These are phyloP conservation scores for Sphaerulina populicola DNA, from an alignment of 2,329 filamentous ascomycete genomes.

Conservation along the genomic window DNA sequence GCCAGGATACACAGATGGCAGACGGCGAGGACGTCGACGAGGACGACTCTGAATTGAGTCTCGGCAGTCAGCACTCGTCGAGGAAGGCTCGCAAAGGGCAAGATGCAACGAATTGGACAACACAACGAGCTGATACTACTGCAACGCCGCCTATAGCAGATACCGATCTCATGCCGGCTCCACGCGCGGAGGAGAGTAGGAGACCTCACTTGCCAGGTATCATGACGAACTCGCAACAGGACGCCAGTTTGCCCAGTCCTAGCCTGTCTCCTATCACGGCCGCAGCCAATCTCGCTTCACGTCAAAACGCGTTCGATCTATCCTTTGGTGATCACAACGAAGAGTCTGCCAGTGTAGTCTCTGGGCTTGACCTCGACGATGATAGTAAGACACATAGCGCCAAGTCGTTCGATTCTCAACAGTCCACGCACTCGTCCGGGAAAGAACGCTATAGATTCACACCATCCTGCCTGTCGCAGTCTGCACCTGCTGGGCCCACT, in stretches of 20 bases:
- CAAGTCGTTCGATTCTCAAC: constrained; percentile 23
- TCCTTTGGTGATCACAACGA: constrained; percentile 30
- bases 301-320: constrained; percentile 29
- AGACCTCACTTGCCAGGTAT: constrained; percentile 43
- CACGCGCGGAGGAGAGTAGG: constrained; percentile 12
- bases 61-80: constrained; percentile 15
- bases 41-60: constrained; percentile 24
- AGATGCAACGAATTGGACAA: constrained; percentile 13
- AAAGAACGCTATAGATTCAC: constrained; percentile 15
- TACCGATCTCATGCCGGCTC: constrained; percentile 55
- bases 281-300: constrained; percentile 52
- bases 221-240: constrained; percentile 66
- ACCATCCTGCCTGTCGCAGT: constrained; percentile 7
- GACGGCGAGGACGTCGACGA: constrained; percentile 26
- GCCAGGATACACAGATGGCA: constrained; percentile 25
- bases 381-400: constrained; percentile 22
- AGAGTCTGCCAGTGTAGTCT: constrained; percentile 29
- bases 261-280: constrained; percentile 84
- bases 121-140: constrained; percentile 29
- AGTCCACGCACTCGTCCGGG: constrained; percentile 7
- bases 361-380: constrained; percentile 31
- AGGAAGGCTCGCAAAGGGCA: constrained; percentile 21
- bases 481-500: constrained; percentile 24
- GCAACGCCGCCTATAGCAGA: constrained; percentile 71
- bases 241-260: constrained; percentile 88